Base-by-base conservation (phyloP, 805 yeast species). In the Hanseniaspora meyeri region DNA sequence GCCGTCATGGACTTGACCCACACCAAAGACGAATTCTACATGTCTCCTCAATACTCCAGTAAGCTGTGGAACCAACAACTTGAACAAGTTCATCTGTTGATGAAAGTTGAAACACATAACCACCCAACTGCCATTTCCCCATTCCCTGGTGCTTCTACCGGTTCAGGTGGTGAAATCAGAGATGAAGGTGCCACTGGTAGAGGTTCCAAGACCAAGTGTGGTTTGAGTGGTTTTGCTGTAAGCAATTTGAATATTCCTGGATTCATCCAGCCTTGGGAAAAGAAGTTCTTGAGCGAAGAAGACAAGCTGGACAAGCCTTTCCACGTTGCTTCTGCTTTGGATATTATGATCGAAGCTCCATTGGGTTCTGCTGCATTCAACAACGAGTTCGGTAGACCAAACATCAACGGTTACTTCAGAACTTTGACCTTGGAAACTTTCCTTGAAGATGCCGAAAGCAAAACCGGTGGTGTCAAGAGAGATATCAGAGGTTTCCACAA, bases 81-180 rank as follows among this genome's bases (percentile, higher is more conserved):
- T 61, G 99, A 93, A 72, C 74, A 73, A 50, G 95, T 91, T 20
- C 93, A 90, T 61, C 87, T 95, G 65, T 74, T 93, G 62, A 87
- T 90, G 66, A 93, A 93, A 70, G 98, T 93, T 53, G 99, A 93
- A 73, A 93, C 99, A 29, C 99, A 93, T 71, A 93, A 93, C 73
- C 99, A 93, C 70, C 99, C 99, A 56, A 93, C 99, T 29, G 98
- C 98, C 0, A 97, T 93, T 5, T 91, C 97, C 27, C 99, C 99
- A 43, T 93, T 88, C 72, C 90, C 98, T 3, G 99, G 99, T 70
- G 99, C 99, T 36, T 95, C 99, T 45, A 93, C 99, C 14, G 99
- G 99, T 61, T 90, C 97, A 11, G 99, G 99, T 70, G 99, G 99
- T 75, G 99, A 93, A 73, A 93, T 93, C 66, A 87, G 99, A 77